Evolutionary conservation across 768 basidiomycete genomes (phyloP).

Genomic region (Amanita subjunquillea): DNA sequence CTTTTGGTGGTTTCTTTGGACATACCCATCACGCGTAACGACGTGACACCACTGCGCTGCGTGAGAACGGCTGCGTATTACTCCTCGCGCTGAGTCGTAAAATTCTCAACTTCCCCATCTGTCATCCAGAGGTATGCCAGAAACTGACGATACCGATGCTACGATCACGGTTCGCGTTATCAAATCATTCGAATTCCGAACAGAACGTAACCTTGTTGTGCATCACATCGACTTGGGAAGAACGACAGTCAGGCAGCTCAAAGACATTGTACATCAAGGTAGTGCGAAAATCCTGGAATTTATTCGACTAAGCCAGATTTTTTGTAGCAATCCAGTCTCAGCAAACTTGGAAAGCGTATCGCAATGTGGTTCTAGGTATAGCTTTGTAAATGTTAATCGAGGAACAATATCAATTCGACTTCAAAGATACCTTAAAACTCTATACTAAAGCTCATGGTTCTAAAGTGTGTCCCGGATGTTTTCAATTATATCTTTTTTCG

Average conservation of each 20-base stretch:
- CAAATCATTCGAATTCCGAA: slow-evolving; percentile 91
- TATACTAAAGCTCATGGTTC: slow-evolving; percentile 93
- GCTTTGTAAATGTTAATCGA: not conserved
- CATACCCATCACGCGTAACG: not conserved
- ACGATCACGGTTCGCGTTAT: slow-evolving; percentile 88
- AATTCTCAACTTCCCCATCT: too few species aligned
- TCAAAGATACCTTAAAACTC: slow-evolving; percentile 81
- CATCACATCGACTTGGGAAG: slow-evolving; percentile 70
- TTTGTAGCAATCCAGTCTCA: slow-evolving; percentile 59
- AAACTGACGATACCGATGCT: slow-evolving; percentile 38
- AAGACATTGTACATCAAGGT: slow-evolving; percentile 65
- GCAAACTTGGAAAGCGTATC: slow-evolving; percentile 85
- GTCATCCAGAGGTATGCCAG: too few species aligned
- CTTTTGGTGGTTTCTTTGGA: not conserved
- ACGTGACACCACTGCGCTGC: too few species aligned
- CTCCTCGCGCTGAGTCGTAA: too few species aligned
- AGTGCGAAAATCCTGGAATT: slow-evolving; percentile 2
- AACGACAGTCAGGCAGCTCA: slow-evolving; percentile 72
- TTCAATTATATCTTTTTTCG: not conserved
- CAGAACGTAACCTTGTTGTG: slow-evolving; percentile 79
- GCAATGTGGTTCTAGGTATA: slow-evolving; percentile 58
- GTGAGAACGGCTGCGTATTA: too few species aligned
- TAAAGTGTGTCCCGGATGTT: slow-evolving; percentile 45
- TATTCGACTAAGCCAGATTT: not conserved
- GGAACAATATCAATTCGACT: not conserved